Conservation (phyloP, 2,329 filamentous ascomycete genomes). For the Botrytis byssoidea region DNA sequence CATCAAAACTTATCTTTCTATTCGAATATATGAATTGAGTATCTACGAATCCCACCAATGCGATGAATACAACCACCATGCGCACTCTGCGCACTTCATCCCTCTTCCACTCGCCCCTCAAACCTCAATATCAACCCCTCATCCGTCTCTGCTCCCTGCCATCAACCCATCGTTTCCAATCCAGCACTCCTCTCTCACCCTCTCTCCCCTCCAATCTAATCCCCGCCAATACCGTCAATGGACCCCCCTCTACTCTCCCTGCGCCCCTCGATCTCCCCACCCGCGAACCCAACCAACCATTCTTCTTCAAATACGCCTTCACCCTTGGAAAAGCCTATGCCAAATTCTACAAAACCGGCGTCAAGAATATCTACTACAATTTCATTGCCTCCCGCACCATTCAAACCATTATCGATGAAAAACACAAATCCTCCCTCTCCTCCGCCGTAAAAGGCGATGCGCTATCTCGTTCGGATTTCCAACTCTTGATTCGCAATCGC, state of each 20-base stretch:
- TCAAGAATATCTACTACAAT: constrained; percentile 73
- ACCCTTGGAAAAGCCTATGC: constrained; percentile 68
- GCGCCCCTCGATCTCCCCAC: constrained; percentile 64
- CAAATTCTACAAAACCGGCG: constrained; percentile 82
- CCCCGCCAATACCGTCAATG: constrained; percentile 55
- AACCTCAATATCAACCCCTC: constrained; percentile 41
- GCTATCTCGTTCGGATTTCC: constrained; percentile 65
- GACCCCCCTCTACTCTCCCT: constrained; percentile 70
- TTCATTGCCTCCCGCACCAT: constrained; percentile 46
- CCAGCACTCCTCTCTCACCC: constrained; percentile 34
- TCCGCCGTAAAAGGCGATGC: constrained; percentile 37
- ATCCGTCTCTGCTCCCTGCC: constrained; percentile 37
- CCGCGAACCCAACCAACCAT: constrained; percentile 47
- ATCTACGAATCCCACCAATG: constrained; percentile 23
- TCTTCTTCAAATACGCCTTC: constrained; percentile 39
- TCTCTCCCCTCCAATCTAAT: constrained; percentile 11
- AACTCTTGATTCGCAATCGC: constrained; percentile 64
- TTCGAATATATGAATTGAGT: neutral
- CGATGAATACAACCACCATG: constrained; percentile 32
- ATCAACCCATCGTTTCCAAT: constrained; percentile 43
- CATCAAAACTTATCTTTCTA: neutral
- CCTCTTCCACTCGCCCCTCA: constrained; percentile 29
- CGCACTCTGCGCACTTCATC: constrained; percentile 33
- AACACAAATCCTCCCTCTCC: constrained; percentile 39
- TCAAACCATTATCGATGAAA: constrained; percentile 49